phyloP scores from a whole-genome alignment of 2,329 filamentous ascomycete genomes.

The Botrytis aclada region DNA sequence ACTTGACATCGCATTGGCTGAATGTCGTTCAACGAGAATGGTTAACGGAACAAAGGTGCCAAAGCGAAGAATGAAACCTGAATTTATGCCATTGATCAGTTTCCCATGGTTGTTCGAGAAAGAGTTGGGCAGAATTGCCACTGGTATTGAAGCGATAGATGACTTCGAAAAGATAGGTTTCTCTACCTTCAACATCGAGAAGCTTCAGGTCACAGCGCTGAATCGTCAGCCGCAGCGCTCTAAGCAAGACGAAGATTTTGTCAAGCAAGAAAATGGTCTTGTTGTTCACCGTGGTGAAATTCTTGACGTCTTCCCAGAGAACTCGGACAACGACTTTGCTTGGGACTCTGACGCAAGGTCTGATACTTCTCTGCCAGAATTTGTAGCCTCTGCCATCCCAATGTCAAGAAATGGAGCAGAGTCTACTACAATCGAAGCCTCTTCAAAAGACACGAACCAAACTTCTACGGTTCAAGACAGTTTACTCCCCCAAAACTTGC shows the following conservation, averaged over 20 bases:
- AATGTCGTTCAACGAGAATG: constrained; percentile 42
- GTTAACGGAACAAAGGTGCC: constrained; percentile 42
- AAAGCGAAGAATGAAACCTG: constrained; percentile 41
- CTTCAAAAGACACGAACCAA: neutral
- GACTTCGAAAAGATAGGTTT: constrained; percentile 30
- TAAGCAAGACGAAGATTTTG: constrained; percentile 30
- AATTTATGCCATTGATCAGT: constrained; percentile 75
- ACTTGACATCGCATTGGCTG: constrained; percentile 55
- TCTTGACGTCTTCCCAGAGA: constrained; percentile 35
- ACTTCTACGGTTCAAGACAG: neutral
- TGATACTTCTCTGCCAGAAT: neutral
- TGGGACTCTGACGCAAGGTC: neutral
- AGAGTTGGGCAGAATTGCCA: constrained; percentile 68
- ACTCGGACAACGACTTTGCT: neutral
- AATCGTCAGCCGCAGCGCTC: constrained; percentile 13
- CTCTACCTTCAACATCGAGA: constrained; percentile 22
- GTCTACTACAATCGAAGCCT: neutral
- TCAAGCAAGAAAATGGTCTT: constrained; percentile 33
- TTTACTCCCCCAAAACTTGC: neutral
- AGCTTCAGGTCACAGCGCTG: constrained; percentile 1
- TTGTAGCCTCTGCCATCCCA: neutral
- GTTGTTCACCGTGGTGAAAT: constrained; percentile 37
- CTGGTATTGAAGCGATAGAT: constrained; percentile 33
- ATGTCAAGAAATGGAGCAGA: neutral
- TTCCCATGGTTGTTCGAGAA: constrained; percentile 89